Evolutionary conservation across 2,329 filamentous ascomycete genomes (phyloP), one percentile per base, ranked within the genome.

Genomic region (Aureobasidium sp.): DNA sequence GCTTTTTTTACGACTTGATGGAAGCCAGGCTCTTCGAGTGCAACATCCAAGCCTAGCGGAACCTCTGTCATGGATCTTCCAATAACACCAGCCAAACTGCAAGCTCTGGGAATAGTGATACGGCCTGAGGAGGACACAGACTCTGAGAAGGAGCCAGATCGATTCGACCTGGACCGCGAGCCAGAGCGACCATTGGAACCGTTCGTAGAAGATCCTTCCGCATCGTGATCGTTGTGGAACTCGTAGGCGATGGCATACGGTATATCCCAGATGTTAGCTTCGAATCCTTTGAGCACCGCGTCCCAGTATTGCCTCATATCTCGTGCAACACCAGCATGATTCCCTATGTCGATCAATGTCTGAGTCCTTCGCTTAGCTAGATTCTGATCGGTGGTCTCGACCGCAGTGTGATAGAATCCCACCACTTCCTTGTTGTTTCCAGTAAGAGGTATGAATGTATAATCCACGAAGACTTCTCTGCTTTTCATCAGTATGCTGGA

Each of bases 401-500:
- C 45, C 1, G 53, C 60, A 17, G 51, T 57, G 13, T 63, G 45
- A 47, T 61, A 59, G 23, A 59, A 55, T 2, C 61, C 61, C 13
- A 58, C 45, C 4, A 58, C 43, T 19, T 33, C 21, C 15, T 45
- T 51, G 46, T 58, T 35, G 21, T 46, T 23, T 33, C 43, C 53
- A 43, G 46, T 50, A 11, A 64, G 53, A 6, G 62, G 62, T 27
- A 64, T 49, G 23, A 61, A 62, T 3, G 60, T 61, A 15, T 58
- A 64, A 27, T 62, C 60, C 21, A 62, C 59, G 33, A 62, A 64
- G 2, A 59, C 53, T 40, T 64, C 62, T 25, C 51, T 55, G 27
- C 10, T 27, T 9, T n/a, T 13, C 2, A 3, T 55, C 27, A 55
- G 27, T 33, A 40, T 31, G 23, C 23, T 33, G 45, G 17, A 6